Conservation (phyloP, 2,329 filamentous ascomycete genomes). For the Trichophaea hybrida region DNA sequence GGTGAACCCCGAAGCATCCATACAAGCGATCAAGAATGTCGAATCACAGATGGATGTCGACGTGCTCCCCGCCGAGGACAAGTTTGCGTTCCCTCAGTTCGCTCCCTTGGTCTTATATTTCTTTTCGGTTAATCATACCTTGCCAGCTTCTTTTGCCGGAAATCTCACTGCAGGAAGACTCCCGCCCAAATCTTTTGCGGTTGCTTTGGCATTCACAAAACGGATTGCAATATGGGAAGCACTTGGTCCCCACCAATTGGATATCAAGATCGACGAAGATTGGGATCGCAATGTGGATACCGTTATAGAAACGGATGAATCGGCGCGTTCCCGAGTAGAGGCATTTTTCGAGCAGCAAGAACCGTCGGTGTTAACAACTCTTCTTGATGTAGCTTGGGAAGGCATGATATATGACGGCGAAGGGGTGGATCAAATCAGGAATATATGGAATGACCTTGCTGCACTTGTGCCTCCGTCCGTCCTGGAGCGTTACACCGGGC, state of each 20-base stretch:
- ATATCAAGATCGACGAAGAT: slow-evolving; percentile 53
- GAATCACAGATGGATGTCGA: slow-evolving; percentile 26
- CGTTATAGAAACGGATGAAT: slow-evolving; percentile 49
- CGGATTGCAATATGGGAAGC: slow-evolving; percentile 47
- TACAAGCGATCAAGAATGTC: slow-evolving; percentile 7
- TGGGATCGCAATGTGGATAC: slow-evolving; percentile 73
- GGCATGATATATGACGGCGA: slow-evolving; percentile 35
- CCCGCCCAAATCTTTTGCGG: slow-evolving; percentile 43
- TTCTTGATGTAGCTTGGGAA: slow-evolving; percentile 44
- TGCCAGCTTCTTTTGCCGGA: slow-evolving; percentile 29
- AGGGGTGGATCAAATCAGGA: slow-evolving; percentile 14
- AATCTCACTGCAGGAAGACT: slow-evolving; percentile 28
- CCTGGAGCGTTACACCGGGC: slow-evolving; percentile 36
- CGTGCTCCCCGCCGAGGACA: background rate
- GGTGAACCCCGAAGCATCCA: slow-evolving; percentile 36
- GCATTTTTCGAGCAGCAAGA: slow-evolving; percentile 1
- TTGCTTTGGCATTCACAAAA: slow-evolving; percentile 56
- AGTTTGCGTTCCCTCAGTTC: slow-evolving; percentile 33
- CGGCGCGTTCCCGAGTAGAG: slow-evolving; percentile 18
- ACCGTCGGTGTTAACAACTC: background rate
- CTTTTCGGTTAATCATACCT: slow-evolving; percentile 31
- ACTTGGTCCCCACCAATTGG: slow-evolving; percentile 30
- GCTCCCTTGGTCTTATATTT: slow-evolving; percentile 35
- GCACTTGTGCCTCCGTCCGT: slow-evolving; percentile 33
- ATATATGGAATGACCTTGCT: slow-evolving; percentile 30